Evolutionary conservation across 129 eudicot species (phyloP).

Genomic region (Silybum marianum): DNA sequence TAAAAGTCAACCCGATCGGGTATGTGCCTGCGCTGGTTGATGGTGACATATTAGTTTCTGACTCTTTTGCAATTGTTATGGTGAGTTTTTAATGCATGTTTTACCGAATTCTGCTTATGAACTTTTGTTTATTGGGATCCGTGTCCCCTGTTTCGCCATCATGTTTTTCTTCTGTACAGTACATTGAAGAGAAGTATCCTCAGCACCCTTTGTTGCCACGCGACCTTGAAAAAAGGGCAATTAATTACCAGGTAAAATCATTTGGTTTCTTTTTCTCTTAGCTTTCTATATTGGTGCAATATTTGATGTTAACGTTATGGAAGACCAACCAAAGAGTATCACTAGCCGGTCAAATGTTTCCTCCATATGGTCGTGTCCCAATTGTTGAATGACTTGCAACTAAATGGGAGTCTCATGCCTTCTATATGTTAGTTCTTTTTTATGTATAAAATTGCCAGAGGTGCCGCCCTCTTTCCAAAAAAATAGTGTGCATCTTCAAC

Average conservation of each 20-base stretch:
- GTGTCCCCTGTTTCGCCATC: background rate
- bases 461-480: background rate
- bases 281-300: background rate
- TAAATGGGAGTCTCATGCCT: background rate
- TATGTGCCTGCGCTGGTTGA: constrained; percentile 80
- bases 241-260: constrained; percentile 72
- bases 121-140: background rate
- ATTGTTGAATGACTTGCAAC: background rate
- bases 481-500: background rate
- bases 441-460: background rate
- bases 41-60: constrained; percentile 65
- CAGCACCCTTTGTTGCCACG: constrained; percentile 78
- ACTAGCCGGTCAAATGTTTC: background rate
- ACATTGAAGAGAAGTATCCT: constrained; percentile 93
- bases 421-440: background rate
- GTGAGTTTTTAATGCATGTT: constrained; percentile 36
- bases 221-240: constrained; percentile 68
- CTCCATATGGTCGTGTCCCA: background rate
- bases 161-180: constrained; percentile 40
- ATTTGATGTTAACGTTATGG: constrained; percentile 4
- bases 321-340: background rate
- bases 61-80: constrained; percentile 84
- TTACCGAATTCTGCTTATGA: background rate
- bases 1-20: constrained; percentile 80
- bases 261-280: constrained; percentile 12